These are phyloP conservation scores for Coix lacrymajobi DNA, from an alignment of 176 grass and related monocot species.

Conservation along the genomic window DNA sequence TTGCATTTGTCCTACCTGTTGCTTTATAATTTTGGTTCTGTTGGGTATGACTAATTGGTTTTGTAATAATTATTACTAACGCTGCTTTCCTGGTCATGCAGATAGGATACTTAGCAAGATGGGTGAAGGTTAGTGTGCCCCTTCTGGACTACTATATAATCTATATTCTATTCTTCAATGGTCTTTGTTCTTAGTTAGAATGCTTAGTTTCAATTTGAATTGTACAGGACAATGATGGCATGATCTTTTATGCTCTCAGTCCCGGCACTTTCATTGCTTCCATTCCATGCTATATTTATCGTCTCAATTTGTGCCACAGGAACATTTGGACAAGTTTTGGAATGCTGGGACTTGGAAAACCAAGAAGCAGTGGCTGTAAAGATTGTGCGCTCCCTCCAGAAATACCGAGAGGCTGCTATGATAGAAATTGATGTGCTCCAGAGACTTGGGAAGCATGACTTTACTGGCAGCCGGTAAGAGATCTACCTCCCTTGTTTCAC, in stretches of 20 bases:
- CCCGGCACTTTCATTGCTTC: not conserved
- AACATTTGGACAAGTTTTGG: conserved; percentile 98
- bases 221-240: not conserved
- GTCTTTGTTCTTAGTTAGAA: conserved; percentile 5
- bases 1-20: not conserved
- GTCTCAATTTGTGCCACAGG: conserved; percentile 42
- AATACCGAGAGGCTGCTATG: conserved; percentile 97
- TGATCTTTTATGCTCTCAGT: not conserved
- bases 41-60: not conserved
- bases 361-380: conserved; percentile 93
- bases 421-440: conserved; percentile 98
- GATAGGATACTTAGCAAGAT: conserved; percentile 99
- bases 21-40: conserved; percentile 5
- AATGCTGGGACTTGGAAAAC: conserved; percentile 94
- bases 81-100: conserved; percentile 40
- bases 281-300: not conserved
- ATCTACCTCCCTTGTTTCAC: conserved; percentile 28
- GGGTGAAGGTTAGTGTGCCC: conserved; percentile 84
- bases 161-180: not conserved
- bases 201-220: not conserved
- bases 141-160: not conserved
- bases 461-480: conserved; percentile 68
- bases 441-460: conserved; percentile 81
- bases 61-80: conserved; percentile 8
- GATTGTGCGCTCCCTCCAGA: conserved; percentile 84